phyloP scores from a whole-genome alignment of 306 rosid genomes.

The Fragaria ananassa region DNA sequence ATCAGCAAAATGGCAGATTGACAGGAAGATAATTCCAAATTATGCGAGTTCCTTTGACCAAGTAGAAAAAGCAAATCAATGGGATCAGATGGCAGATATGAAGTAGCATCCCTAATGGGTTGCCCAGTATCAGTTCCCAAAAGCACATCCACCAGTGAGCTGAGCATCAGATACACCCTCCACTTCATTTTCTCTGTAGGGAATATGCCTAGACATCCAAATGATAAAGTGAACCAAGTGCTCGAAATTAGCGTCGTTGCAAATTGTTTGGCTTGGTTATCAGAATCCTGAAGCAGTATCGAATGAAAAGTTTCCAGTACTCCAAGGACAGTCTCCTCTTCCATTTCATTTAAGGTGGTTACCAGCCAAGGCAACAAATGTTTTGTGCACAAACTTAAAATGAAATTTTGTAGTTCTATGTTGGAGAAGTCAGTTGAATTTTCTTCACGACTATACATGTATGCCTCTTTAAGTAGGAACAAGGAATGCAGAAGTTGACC shows the following conservation, averaged over 20 bases:
- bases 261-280: slow-evolving; percentile 41
- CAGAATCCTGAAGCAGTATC: slow-evolving; percentile 52
- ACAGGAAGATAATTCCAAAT: slow-evolving; percentile 56
- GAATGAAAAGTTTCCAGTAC: slow-evolving; percentile 72
- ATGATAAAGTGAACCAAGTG: slow-evolving; percentile 83
- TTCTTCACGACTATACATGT: slow-evolving; percentile 50
- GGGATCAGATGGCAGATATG: slow-evolving; percentile 74
- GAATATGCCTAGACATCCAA: slow-evolving; percentile 82
- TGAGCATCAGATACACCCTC: slow-evolving; percentile 69
- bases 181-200: slow-evolving; percentile 63
- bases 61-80: slow-evolving; percentile 74
- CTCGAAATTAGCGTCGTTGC: slow-evolving; percentile 55
- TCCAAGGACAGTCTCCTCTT: slow-evolving; percentile 73
- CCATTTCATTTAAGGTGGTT: slow-evolving; percentile 51
- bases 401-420: slow-evolving; percentile 41
- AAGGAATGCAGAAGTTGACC: slow-evolving; percentile 62
- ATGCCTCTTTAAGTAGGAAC: slow-evolving; percentile 78
- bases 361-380: slow-evolving; percentile 80
- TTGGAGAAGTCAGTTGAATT: slow-evolving; percentile 34
- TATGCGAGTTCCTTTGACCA: slow-evolving; percentile 60
- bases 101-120: slow-evolving; percentile 59
- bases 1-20: slow-evolving; percentile 76
- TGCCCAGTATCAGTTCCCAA: slow-evolving; percentile 68
- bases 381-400: slow-evolving; percentile 49
- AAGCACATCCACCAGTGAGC: slow-evolving; percentile 70